These are phyloP conservation scores for Rhizopogon sp. DNA, from an alignment of 768 basidiomycete species.

Conservation along the genomic window DNA sequence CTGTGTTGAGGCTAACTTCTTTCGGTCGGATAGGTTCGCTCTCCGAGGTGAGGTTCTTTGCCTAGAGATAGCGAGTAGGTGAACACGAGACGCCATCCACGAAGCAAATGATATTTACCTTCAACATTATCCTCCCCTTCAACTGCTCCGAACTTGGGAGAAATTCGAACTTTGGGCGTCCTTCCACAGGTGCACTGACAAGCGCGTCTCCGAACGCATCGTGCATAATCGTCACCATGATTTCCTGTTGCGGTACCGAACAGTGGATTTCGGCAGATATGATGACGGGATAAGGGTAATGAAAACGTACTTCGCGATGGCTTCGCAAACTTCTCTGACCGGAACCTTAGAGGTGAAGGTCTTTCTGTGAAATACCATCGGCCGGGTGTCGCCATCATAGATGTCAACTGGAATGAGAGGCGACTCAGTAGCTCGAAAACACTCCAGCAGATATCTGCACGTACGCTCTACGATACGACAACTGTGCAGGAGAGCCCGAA, in stretches of 20 bases:
- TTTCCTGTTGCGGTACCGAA: conserved; percentile 70
- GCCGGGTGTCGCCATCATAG: conserved; percentile 82
- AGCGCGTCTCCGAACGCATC: no score
- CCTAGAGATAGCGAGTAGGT: conserved; percentile 31
- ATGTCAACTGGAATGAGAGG: conserved; percentile 65
- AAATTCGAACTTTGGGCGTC: no score
- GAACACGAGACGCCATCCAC: neutral
- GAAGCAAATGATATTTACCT: conserved; percentile 40
- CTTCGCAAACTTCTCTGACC: conserved; percentile 74
- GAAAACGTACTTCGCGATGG: conserved; percentile 88
- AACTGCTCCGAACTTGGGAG: conserved; percentile 76
- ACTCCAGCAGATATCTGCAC: conserved; percentile 22
- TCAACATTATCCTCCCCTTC: conserved; percentile 74
- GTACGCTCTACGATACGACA: conserved; percentile 92
- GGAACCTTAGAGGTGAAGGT: conserved; percentile 84
- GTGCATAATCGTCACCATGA: conserved; percentile 69
- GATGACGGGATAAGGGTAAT: conserved; percentile 87
- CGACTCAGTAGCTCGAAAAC: neutral
- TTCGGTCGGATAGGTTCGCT: conserved; percentile 29
- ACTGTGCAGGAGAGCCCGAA: conserved; percentile 80
- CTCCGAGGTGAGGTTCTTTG: conserved; percentile 67
- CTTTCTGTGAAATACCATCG: conserved; percentile 84
- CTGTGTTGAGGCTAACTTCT: conserved; percentile 31
- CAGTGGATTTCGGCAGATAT: conserved; percentile 94
- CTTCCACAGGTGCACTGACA: no score